These are phyloP conservation scores for Ogataea hybrid DNA, from an alignment of 1,139 yeast genomes.

Conservation along the genomic window DNA sequence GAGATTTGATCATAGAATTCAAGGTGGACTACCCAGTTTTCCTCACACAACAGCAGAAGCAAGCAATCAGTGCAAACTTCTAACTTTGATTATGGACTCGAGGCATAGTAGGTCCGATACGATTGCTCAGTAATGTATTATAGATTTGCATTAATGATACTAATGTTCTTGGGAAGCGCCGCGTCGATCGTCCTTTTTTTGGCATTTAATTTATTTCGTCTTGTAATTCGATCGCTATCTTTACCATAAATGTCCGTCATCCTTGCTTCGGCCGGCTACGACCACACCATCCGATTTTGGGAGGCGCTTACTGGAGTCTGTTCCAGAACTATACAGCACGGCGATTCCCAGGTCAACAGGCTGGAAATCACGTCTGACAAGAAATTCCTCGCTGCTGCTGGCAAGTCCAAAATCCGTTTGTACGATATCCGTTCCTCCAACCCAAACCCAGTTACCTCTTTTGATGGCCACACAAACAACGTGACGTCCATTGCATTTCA, in stretches of 20 bases:
- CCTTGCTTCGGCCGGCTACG: constrained; percentile 97
- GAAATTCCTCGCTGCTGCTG: constrained; percentile 90
- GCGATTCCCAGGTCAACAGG: constrained; percentile 93
- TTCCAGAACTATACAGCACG: constrained; percentile 89
- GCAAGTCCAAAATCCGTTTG: constrained; percentile 77
- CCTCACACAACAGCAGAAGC: constrained; percentile 70
- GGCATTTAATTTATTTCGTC: background rate
- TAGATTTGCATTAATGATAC: constrained; percentile 12
- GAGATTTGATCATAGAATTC: constrained; percentile 75
- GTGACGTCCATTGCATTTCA: constrained; percentile 94
- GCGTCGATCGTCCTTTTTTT: constrained; percentile 7
- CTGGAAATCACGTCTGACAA: constrained; percentile 93
- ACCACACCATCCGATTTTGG: constrained; percentile 97
- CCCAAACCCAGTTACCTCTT: constrained; percentile 86
- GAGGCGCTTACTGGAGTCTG: constrained; percentile 98
- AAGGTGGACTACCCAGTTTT: constrained; percentile 84
- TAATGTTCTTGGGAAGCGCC: constrained; percentile 2
- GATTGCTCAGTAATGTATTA: constrained; percentile 11
- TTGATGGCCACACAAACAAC: constrained; percentile 90
- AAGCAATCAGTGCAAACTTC: constrained; percentile 46
- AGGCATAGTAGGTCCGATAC: constrained; percentile 1
- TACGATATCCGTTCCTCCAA: constrained; percentile 82
- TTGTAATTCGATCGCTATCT: constrained; percentile 5
- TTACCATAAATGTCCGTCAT: constrained; percentile 68
- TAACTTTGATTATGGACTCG: constrained; percentile 3